A percentile compares a stretch with the other conserved stretches of the same genome.
phyloP scores from a whole-genome alignment of 2,329 filamentous ascomycete genomes.

The Helicocarpus griseus region DNA sequence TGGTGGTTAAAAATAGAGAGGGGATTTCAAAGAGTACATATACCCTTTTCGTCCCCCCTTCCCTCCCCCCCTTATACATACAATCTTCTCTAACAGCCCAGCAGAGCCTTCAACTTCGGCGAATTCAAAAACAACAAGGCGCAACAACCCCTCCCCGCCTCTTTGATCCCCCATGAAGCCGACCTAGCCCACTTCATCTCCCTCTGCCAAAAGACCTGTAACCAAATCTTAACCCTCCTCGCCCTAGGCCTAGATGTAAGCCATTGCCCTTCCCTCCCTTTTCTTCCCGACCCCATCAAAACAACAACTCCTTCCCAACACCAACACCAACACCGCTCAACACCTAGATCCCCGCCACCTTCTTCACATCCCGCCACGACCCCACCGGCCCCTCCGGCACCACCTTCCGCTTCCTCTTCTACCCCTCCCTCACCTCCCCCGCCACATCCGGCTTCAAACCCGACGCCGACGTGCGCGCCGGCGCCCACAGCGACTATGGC shows the following conservation, averaged over 20 bases:
- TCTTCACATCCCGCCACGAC: constrained; percentile 55
- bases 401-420: constrained; percentile 63
- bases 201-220: constrained; percentile 63
- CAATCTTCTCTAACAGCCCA: background rate
- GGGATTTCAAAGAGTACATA: constrained; percentile 77
- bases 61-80: background rate
- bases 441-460: constrained; percentile 36
- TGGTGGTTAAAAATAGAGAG: constrained; percentile 42
- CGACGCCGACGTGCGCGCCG: constrained; percentile 64
- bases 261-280: background rate
- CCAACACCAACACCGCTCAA: background rate
- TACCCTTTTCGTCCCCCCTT: background rate
- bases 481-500: constrained; percentile 84
- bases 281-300: background rate
- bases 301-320: background rate
- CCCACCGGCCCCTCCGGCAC: constrained; percentile 43
- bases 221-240: constrained; percentile 64
- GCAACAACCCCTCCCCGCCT: constrained; percentile 64
- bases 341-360: constrained; percentile 36
- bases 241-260: constrained; percentile 62
- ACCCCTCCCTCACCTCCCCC: constrained; percentile 48
- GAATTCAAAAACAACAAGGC: constrained; percentile 60
- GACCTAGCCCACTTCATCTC: constrained; percentile 58
- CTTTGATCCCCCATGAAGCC: constrained; percentile 50
- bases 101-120: constrained; percentile 87